Evolutionary conservation across 192 early-diverging fungal genomes (phyloP).

Genomic region (Linnemannia schmuckeri): DNA sequence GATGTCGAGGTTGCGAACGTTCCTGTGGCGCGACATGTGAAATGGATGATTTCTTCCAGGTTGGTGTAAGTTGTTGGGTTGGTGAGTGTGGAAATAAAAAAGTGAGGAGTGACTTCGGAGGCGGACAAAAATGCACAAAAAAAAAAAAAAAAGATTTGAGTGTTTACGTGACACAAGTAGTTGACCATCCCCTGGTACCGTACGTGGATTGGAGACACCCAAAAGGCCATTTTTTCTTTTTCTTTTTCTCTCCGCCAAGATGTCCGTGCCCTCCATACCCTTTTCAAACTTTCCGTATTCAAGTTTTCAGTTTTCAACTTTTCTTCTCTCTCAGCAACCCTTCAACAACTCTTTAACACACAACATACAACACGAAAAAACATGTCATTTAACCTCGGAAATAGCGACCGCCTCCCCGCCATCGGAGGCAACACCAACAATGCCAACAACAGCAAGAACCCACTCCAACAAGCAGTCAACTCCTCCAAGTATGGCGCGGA

Average conservation of each 20-base stretch:
- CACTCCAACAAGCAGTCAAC: constrained; percentile 23
- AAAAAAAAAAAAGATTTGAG: background rate
- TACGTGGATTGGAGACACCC: background rate
- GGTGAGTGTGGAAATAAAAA: background rate
- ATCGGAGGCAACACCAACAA: background rate
- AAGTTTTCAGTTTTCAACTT: background rate
- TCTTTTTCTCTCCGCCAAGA: background rate
- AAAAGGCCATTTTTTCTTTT: background rate
- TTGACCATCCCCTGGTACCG: background rate
- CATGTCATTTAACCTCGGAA: constrained; percentile 49
- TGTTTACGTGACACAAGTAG: background rate
- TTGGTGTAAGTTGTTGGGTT: background rate
- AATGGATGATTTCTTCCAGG: background rate
- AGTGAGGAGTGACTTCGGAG: background rate
- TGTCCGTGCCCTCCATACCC: background rate
- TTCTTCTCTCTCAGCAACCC: background rate
- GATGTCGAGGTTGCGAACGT: constrained; percentile 63
- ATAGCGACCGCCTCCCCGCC: constrained; percentile 32
- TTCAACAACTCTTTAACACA: background rate
- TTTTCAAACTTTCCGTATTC: background rate
- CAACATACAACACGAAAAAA: background rate
- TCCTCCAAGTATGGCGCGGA: constrained; percentile 20
- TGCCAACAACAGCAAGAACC: constrained; percentile 10
- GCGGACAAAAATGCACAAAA: background rate
- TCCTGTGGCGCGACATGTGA: constrained; percentile 67